A percentile compares a stretch with the other conserved stretches of the same genome.
phyloP scores from a whole-genome alignment of 345 rosid species.

The Orychophragmus violaceus region DNA sequence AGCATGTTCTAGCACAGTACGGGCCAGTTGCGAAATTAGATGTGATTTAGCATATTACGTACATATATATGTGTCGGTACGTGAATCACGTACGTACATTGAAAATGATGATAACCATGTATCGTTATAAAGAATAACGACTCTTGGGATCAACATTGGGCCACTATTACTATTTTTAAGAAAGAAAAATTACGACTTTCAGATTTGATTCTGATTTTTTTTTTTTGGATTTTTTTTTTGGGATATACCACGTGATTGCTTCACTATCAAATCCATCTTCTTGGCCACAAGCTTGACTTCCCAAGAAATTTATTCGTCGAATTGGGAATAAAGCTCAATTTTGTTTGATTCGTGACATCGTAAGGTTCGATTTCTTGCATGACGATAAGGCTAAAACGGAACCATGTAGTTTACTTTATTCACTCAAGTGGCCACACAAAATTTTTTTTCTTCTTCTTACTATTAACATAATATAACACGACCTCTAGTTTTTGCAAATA shows the following conservation, averaged over 20 bases:
- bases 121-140: background rate
- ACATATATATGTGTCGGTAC: constrained; percentile 11
- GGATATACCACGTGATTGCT: background rate
- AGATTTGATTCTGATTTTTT: background rate
- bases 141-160: constrained; percentile 16
- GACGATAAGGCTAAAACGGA: constrained; percentile 7
- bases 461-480: background rate
- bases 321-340: constrained; percentile 14
- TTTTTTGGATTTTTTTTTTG: background rate
- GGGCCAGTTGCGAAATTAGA: constrained; percentile 14
- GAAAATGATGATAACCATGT: constrained; percentile 15
- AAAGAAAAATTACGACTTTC: background rate
- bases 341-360: constrained; percentile 16
- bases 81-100: constrained; percentile 8
- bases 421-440: background rate
- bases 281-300: constrained; percentile 8
- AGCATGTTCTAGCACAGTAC: constrained; percentile 23
- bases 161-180: background rate
- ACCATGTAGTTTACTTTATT: constrained; percentile 1
- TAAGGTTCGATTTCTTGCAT: constrained; percentile 8
- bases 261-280: background rate
- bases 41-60: constrained; percentile 10
- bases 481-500: constrained; percentile 5
- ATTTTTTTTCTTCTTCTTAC: background rate
- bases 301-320: background rate